Percentiles rank a stretch among this genome's conserved stretches.
Evolutionary conservation across 2,329 filamentous ascomycete genomes (phyloP).

Genomic region (Paracorniculantispora psalliotae): DNA sequence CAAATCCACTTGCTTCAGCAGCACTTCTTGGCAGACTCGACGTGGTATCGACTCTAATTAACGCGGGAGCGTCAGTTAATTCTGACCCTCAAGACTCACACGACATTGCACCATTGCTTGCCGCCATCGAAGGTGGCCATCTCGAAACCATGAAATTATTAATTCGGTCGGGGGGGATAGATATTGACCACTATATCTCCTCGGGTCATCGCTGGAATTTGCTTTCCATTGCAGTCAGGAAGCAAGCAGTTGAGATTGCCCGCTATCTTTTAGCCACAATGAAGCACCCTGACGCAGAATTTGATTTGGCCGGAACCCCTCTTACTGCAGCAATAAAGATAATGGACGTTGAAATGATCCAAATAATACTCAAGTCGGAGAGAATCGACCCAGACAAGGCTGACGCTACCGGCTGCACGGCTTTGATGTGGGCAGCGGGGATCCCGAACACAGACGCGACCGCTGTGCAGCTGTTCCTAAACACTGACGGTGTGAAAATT

Average conservation of each 20-base stretch:
- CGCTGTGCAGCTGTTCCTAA: background rate
- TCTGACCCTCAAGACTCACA: background rate
- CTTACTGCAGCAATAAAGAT: background rate
- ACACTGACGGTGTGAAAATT: background rate
- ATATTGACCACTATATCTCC: background rate
- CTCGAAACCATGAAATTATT: background rate
- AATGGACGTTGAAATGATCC: background rate
- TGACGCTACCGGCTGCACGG: background rate
- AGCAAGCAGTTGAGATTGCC: background rate
- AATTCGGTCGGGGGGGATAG: background rate
- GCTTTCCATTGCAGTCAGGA: background rate
- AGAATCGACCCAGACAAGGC: background rate
- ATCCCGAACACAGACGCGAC: fast-evolving
- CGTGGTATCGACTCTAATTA: background rate
- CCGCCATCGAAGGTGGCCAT: background rate
- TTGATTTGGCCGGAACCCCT: background rate
- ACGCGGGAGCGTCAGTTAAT: background rate
- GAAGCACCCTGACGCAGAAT: background rate
- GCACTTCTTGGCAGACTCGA: background rate
- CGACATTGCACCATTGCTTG: background rate
- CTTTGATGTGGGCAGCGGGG: background rate
- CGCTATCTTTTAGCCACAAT: background rate
- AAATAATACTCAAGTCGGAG: background rate
- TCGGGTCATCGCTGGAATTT: background rate
- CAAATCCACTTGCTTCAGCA: background rate